phyloP scores from a whole-genome alignment of 345 rosid species.

The Lepidium africanum region DNA sequence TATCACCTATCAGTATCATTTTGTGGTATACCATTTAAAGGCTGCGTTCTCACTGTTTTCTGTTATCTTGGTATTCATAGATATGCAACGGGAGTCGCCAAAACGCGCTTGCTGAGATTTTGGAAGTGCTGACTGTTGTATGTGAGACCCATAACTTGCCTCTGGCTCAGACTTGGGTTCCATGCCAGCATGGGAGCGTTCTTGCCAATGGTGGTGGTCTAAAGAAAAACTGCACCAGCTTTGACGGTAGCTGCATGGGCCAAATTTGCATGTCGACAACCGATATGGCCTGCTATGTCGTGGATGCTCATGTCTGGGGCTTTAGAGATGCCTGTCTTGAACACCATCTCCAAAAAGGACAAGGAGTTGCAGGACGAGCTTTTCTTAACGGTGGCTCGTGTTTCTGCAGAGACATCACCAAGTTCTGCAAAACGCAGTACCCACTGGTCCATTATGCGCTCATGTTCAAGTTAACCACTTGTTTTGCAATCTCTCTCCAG shows the following conservation, averaged over 20 bases:
- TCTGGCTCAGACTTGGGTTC: constrained; percentile 97
- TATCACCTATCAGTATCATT: constrained; percentile 14
- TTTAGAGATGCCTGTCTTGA: constrained; percentile 83
- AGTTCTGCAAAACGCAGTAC: constrained; percentile 74
- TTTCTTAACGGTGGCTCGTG: constrained; percentile 69
- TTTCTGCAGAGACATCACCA: constrained; percentile 65
- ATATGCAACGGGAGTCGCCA: constrained; percentile 90
- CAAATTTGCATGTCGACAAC: constrained; percentile 91
- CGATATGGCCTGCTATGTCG: constrained; percentile 74
- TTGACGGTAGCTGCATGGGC: constrained; percentile 85
- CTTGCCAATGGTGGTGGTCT: constrained; percentile 80
- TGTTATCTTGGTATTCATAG: constrained; percentile 36
- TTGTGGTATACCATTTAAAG: constrained; percentile 13
- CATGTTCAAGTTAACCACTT: constrained; percentile 59
- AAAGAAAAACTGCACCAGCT: constrained; percentile 78
- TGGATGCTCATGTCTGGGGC: constrained; percentile 87
- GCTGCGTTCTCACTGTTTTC: constrained; percentile 12
- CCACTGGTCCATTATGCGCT: constrained; percentile 91
- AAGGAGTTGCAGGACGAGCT: constrained; percentile 92
- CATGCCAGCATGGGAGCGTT: constrained; percentile 81
- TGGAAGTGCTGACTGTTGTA: constrained; percentile 78
- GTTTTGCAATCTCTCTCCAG: constrained; percentile 81
- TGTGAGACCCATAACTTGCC: constrained; percentile 87
- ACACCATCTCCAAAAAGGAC: constrained; percentile 93
- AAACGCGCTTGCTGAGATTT: constrained; percentile 79